Base-by-base conservation (phyloP, 179 eudicot genomes). In the Spinacia oleracea region DNA sequence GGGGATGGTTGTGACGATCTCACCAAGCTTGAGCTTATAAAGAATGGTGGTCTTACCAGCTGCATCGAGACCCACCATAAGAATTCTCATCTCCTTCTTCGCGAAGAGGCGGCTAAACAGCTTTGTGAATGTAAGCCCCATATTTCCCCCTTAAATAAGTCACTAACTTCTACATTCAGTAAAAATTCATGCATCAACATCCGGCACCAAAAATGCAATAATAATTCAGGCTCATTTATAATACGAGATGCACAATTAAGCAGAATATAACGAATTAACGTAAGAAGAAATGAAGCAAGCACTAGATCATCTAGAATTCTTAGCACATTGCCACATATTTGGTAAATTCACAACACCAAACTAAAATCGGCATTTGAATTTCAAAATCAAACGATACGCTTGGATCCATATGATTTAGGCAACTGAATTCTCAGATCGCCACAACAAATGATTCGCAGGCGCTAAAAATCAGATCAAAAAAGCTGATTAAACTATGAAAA, bases 11-110 rank as follows among this genome's bases (percentile, higher is more conserved):
- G 97, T 93, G 50, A 91, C 97, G 68, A 93, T 93, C 90, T 93
- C 97, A 31, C 97, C 97, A 23, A 93, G 97, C 91, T 93, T 93
- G 85, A 93, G 96, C 92, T 92, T 92, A 88, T 92, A 92, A 73
- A 92, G 84, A 58, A 92, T 92, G 84, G 97, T 91, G 62, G 97
- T 92, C 91, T 92, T 92, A 91, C 97, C 95, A 87, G 97, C 97
- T 0, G 96, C 97, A 81, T 93, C 97, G 62, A 93, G 97, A 90
- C 96, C 97, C 70, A 91, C 97, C 96, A 93, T 93, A 83, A 93
- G 85, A 79, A 93, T 93, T 50, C 97, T 83, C 97, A 93, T 93
- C 81, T 91, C 97, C 85, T 89, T 93, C 94, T 93, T 93, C 55
- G 97, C 93, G 80, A 93, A 93, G 51, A 93, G 86, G 75, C 97